phyloP scores from a whole-genome alignment of 1,284 basidiomycete genomes.

The Tilletia indica region DNA sequence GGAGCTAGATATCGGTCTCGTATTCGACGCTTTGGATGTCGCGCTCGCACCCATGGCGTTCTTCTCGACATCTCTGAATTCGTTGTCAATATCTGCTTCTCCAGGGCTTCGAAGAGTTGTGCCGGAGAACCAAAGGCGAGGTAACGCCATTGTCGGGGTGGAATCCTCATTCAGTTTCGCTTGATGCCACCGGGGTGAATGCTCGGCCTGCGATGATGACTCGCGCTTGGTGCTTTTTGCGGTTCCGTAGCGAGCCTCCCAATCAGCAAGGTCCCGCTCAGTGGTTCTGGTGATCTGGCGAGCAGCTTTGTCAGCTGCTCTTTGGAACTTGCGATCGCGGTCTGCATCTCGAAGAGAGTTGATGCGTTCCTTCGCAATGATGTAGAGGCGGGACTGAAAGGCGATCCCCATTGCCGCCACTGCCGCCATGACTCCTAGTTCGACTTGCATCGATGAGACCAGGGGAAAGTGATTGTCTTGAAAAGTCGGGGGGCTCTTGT shows the following conservation, averaged over 20 bases:
- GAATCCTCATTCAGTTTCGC: constrained; percentile 1
- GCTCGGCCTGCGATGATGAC: constrained; percentile 22
- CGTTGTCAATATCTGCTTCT: too few species aligned
- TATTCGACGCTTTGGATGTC: not conserved
- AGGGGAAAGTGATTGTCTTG: constrained; percentile 67
- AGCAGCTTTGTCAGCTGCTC: constrained; percentile 73
- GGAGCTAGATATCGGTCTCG: constrained; percentile 26
- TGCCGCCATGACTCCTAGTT: constrained; percentile 79
- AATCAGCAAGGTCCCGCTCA: constrained; percentile 72
- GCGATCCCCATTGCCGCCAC: constrained; percentile 70
- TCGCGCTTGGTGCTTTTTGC: constrained; percentile 20
- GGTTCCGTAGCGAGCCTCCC: constrained; percentile 80
- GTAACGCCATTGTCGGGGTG: not conserved
- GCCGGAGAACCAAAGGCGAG: too few species aligned
- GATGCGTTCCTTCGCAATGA: constrained; percentile 72
- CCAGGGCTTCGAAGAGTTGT: too few species aligned
- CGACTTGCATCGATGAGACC: constrained; percentile 86
- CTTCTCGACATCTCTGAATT: too few species aligned
- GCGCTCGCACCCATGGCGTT: too few species aligned
- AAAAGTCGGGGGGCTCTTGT: constrained; percentile 37
- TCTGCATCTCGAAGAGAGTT: constrained; percentile 75
- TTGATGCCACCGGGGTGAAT: constrained; percentile 8
- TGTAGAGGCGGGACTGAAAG: constrained; percentile 71
- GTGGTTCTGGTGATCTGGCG: constrained; percentile 68
- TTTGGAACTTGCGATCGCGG: constrained; percentile 69